These are phyloP conservation scores for Colletotrichum falcatum DNA, from an alignment of 2,329 filamentous ascomycete species.

Conservation along the genomic window DNA sequence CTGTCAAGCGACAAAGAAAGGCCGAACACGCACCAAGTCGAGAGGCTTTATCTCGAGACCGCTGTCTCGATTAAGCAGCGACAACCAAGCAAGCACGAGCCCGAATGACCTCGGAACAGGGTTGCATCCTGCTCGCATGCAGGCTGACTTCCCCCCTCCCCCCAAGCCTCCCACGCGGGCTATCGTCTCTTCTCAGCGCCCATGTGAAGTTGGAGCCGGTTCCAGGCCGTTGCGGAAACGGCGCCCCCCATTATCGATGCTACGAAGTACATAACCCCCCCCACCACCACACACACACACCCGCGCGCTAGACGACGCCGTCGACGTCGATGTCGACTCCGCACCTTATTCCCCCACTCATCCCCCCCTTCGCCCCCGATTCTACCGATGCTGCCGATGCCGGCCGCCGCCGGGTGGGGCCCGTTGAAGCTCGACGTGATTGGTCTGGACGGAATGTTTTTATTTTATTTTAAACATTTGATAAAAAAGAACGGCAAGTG, in stretches of 20 bases:
- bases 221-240: conserved; percentile 2
- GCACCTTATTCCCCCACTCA: neutral
- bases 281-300: neutral
- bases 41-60: neutral
- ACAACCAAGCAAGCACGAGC: neutral
- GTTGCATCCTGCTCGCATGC: conserved; percentile 17
- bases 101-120: conserved; percentile 26
- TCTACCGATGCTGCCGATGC: neutral
- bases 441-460: neutral
- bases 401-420: conserved; percentile 2
- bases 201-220: conserved; percentile 19
- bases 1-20: neutral
- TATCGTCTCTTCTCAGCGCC: neutral
- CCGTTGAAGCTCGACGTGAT: neutral
- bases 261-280: neutral
- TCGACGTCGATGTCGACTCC: neutral
- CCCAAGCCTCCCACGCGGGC: neutral
- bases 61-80: neutral
- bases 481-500: too few species aligned
- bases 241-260: conserved; percentile 8
- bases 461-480: too few species aligned
- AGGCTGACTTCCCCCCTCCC: conserved; percentile 12
- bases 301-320: conserved; percentile 3
- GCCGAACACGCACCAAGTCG: neutral
- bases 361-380: neutral